Conservation (phyloP, 805 yeast genomes). For the Candida quercuum region DNA sequence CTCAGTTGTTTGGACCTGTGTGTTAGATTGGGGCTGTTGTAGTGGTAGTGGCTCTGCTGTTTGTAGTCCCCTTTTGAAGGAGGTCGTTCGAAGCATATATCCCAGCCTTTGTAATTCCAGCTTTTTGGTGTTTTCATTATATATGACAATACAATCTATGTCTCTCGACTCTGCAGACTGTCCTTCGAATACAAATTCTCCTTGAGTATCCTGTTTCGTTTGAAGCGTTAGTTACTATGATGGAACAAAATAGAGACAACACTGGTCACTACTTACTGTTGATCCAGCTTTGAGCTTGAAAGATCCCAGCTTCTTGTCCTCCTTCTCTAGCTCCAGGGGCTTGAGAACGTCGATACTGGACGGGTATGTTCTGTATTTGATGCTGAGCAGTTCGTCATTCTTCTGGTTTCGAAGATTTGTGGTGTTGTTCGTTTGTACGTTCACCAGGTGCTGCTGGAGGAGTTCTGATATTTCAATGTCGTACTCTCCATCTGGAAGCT, state of each 20-base stretch:
- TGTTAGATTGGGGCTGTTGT: no score
- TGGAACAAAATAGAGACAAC: no score
- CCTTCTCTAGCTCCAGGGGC: conserved; percentile 9
- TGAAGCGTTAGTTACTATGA: background rate
- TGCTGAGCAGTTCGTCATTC: conserved; percentile 17
- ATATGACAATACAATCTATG: conserved; percentile 20
- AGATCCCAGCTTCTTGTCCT: background rate
- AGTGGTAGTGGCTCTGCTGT: background rate
- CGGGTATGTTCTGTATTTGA: conserved; percentile 14
- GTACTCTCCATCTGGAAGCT: conserved; percentile 23
- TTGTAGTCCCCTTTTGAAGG: background rate
- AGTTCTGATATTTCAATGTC: conserved; percentile 16
- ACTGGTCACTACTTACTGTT: conserved; percentile 12
- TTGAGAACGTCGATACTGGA: conserved; percentile 10
- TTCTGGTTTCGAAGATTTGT: background rate
- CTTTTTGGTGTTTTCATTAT: conserved; percentile 8
- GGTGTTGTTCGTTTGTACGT: conserved; percentile 1
- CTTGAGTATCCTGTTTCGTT: conserved; percentile 1
- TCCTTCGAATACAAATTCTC: conserved; percentile 15
- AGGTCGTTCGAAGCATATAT: conserved; percentile 8
- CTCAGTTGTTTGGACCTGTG: no score
- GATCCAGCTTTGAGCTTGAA: conserved; percentile 15
- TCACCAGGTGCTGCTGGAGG: conserved; percentile 7
- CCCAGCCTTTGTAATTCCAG: conserved; percentile 17
- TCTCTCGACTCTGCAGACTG: conserved; percentile 5